Percentiles rank a stretch among this genome's conserved stretches.
phyloP scores from a whole-genome alignment of 163 green algal species.

The Chloroidium sp. region DNA sequence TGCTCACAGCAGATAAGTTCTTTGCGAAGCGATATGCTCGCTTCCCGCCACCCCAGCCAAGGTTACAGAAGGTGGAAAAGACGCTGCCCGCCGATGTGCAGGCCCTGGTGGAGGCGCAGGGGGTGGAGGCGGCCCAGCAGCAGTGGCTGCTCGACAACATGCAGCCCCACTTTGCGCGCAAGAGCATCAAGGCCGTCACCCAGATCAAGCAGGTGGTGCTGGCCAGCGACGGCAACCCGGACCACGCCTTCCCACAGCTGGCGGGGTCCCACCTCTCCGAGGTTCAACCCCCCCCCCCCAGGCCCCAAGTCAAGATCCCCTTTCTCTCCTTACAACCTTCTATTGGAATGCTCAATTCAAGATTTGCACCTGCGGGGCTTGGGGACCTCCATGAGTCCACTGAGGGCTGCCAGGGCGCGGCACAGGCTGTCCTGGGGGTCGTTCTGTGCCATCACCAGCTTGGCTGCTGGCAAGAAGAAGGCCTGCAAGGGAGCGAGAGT shows the following conservation, averaged over 20 bases:
- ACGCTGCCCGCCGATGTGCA: slow-evolving; percentile 6
- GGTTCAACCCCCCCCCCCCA: neutral
- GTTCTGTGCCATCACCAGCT: slow-evolving; percentile 53
- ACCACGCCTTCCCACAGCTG: slow-evolving; percentile 69
- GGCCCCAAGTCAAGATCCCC: too few species aligned
- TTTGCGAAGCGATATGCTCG: too few species aligned
- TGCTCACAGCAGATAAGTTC: too few species aligned
- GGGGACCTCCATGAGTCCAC: slow-evolving; percentile 71
- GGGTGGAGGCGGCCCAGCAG: slow-evolving; percentile 24
- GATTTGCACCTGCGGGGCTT: slow-evolving; percentile 32
- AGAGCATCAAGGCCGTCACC: slow-evolving; percentile 50
- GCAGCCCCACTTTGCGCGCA: slow-evolving; percentile 29
- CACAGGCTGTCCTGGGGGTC: slow-evolving; percentile 65
- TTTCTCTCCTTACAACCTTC: too few species aligned
- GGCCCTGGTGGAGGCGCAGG: slow-evolving; percentile 18
- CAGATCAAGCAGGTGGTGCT: slow-evolving; percentile 44
- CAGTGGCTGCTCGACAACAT: slow-evolving; percentile 36
- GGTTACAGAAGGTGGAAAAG: too few species aligned
- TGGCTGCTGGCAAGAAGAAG: slow-evolving; percentile 81
- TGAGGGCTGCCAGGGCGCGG: slow-evolving; percentile 76
- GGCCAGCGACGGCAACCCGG: slow-evolving; percentile 32
- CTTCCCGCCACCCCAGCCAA: too few species aligned
- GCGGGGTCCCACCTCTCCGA: slow-evolving; percentile 65
- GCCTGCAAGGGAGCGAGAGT: slow-evolving; percentile 9
- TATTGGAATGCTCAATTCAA: too few species aligned